Base-by-base conservation (phyloP, 768 basidiomycete genomes). In the Rhizopogon rudus region DNA sequence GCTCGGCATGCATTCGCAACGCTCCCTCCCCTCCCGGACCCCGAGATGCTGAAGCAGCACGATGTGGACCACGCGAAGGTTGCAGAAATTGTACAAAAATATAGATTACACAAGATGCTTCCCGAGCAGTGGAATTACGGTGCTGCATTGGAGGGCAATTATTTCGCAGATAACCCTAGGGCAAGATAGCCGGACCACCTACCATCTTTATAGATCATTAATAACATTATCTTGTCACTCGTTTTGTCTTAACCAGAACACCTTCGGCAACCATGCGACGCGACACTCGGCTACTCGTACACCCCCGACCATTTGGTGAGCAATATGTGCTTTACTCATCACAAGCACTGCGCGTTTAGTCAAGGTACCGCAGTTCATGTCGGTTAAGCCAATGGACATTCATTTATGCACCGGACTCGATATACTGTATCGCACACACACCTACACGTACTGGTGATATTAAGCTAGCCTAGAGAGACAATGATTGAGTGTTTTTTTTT, bases 1-100 rank as follows among this genome's bases (percentile, higher is more conserved):
- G 91, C 87, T 2, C 76, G 91, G 1, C 61, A 70, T 17, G 81
- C 89, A 10, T 93, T 91, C 65, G 67, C 73, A 56, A 84, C 80
- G 3, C 64, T 88, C 7, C 91, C 91, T 0, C 82, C 86, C 2
- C 62, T 85, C 0, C 85, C 91, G 0, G 71, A 79, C 20, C 28
- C 45, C 1, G 56, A 63, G 13, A 54, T 62, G 22, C 61, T 84
- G 52, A 64, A 70, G 40, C 72, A 69, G 17, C 57, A 57, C 10
- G 66, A 69, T 12, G 66, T 66, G 40, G 74, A 86, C 55, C 76
- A 80, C 12, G 63, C 62, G 5, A 71, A 64, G 9, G 73, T 88
- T 5, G 60, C 64, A 3, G 67, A 73, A 8, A 68, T 88, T 33
- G 61, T 89, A 60, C 74, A 77, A 51, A 71, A 72, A 51, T 84